Evolutionary conservation across 371 early-diverging fungal species (phyloP).

Genomic region (Phascolomyces articulosus): DNA sequence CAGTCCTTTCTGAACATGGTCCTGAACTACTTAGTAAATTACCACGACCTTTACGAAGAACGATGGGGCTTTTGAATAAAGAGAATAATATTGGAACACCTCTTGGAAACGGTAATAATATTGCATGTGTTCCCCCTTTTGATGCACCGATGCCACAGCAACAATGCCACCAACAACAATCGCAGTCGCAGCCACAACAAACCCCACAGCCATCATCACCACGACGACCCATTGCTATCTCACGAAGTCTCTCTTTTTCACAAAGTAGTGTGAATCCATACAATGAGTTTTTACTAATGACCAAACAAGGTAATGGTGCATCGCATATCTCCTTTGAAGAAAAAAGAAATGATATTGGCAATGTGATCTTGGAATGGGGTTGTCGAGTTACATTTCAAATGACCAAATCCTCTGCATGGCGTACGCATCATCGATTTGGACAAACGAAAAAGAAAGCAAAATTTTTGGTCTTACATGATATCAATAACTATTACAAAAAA

Average conservation of each 20-base stretch:
- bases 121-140: neutral
- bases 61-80: neutral
- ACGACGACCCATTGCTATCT: slow-evolving; percentile 1
- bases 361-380: neutral
- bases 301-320: neutral
- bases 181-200: too few relatives aligned
- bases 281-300: neutral
- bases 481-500: slow-evolving; percentile 3
- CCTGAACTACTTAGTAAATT: neutral
- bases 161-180: too few relatives aligned
- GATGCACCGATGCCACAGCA: too few relatives aligned
- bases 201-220: neutral
- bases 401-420: neutral
- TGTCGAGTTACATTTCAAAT: neutral
- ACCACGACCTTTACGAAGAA: neutral
- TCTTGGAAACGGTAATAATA: too few relatives aligned
- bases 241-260: neutral
- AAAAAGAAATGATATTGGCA: neutral
- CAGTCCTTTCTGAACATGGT: neutral
- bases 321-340: neutral
- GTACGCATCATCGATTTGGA: neutral
- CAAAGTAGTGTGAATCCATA: too few relatives aligned
- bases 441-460: slow-evolving; percentile 1
- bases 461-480: neutral
- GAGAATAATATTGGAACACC: too few relatives aligned